Base-by-base conservation (phyloP, 164 flowering plant species). In the Piper longum region DNA sequence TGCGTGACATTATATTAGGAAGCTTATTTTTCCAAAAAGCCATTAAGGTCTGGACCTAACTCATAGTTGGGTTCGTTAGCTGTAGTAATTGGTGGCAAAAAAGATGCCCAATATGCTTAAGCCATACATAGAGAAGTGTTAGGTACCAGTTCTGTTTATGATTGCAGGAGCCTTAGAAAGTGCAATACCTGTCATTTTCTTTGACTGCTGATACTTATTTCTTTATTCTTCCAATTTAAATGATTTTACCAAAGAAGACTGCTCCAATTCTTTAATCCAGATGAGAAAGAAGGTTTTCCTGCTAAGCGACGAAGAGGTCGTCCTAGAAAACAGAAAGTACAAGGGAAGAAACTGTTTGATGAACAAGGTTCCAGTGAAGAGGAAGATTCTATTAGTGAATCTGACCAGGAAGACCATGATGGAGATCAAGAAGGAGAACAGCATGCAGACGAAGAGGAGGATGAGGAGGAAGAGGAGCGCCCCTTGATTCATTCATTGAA, bases 311-410 rank as follows among this genome's bases (percentile, higher is more conserved):
- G 95, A 59, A 95, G 96, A 57, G 95, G 95, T 56, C 88, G 95
- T 26, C 79, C 82, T 54, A 91, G 86, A 71, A 74, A 64, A 57
- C 83, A 67, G 54, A 82, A 83, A 63, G 18, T 91, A 60, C 80
- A 70, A 64, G 96, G 98, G 62, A 95, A 83, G 79, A 87, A 84
- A 67, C 88, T 95, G 36, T 95, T 95, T 77, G 95, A 89, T 64
- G 98, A 72, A 70, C 82, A 84, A 18, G 77, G 75, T 73, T 81
- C 96, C 58, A 83, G 95, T 69, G 98, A 83, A 66, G 97, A 89
- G 36, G 93, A 91, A 66, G 96, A 87, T 54, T 77, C 86, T 57
- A 87, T 88, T 48, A 85, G 92, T 72, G 81, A 65, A 43, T 87
- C 96, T 59, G 99, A 95, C 62, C 87, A 80, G 69, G 88, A 86